Base-by-base conservation (phyloP, 495 filamentous ascomycete genomes). In the Annulohypoxylon bovei region DNA sequence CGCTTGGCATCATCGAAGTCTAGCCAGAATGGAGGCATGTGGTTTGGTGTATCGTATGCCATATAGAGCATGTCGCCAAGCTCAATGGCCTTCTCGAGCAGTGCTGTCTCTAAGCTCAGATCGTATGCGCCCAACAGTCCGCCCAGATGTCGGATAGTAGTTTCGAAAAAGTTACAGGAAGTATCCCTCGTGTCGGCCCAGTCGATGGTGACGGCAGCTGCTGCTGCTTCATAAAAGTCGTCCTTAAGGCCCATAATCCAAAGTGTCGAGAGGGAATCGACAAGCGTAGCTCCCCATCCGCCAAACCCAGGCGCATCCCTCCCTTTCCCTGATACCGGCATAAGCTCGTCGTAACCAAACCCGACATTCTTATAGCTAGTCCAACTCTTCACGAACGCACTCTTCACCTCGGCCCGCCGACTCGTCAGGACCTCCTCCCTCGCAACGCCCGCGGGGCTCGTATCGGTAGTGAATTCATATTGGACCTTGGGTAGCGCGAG, bases 181-280 rank as follows among this genome's bases (percentile, higher is more conserved):
- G 73, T 65, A n/a, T 73, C 68, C 1, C 82, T 85, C 18, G 87
- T 91, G 4, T 87, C 91, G 0, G 89, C 92, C 75, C 98, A 99
- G 80, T 95, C 90, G 68, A 98, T 97, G 57, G 88, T 85, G 42
- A 85, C 84, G 9, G 93, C 87, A n/a, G 84, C 86, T 32, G 92
- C 87, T 27, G 93, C 88, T n/a, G 94, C 95, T 50, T 93, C 89
- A 49, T 92, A 85, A 76, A 98, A 99, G 39, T 98, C 93, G n/a
- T 92, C 85, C 79, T 90, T 89, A 78, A 98, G 73, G 11, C 86
- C 93, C 94, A 98, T 96, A 65, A 99, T 95, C 94, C 94, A 99
- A 9, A 99, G 81, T 0, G 94, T 95, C 77, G 98, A 94, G 58
- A 99, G 82, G 14, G 90, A 82, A 83, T 99, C 95, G 3, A 99